Conservation (phyloP, 1,284 basidiomycete genomes). For the Thelephora terrestris region DNA sequence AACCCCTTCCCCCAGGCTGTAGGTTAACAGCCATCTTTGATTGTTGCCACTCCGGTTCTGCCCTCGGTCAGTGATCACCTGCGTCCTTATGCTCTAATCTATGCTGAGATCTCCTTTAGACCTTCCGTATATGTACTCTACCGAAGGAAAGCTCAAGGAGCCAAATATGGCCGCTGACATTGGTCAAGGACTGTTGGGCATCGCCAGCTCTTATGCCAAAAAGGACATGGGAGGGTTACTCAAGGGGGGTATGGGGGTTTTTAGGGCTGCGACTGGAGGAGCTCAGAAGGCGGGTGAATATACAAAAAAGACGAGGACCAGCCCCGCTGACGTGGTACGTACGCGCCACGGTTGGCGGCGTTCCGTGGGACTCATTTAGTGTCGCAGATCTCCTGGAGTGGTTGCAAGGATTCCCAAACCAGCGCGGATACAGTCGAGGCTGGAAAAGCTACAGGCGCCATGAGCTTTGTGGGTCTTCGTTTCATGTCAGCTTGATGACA, state of each 20-base stretch:
- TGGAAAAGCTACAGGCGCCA: slow-evolving; percentile 81
- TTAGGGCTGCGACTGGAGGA: slow-evolving; percentile 32
- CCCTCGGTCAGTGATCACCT: slow-evolving; percentile 22
- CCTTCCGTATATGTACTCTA: slow-evolving; percentile 52
- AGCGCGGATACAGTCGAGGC: slow-evolving; percentile 83
- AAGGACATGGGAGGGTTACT: slow-evolving; percentile 46
- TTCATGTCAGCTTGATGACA: background rate
- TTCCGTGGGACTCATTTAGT: slow-evolving; percentile 16
- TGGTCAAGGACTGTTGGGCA: slow-evolving; percentile 63
- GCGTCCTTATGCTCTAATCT: background rate
- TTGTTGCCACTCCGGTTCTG: slow-evolving; percentile 38
- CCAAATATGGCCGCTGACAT: slow-evolving; percentile 76
- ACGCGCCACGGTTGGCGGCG: slow-evolving; percentile 14
- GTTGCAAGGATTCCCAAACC: slow-evolving; percentile 90
- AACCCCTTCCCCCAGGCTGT: slow-evolving; percentile 71
- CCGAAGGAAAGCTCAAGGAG: slow-evolving; percentile 90
- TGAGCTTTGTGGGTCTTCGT: slow-evolving; percentile 52
- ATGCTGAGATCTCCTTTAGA: too few relatives aligned
- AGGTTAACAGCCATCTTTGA: slow-evolving; percentile 86
- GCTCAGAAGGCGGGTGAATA: slow-evolving; percentile 51
- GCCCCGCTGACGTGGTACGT: slow-evolving; percentile 58
- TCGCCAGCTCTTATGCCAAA: slow-evolving; percentile 60
- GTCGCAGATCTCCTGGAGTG: slow-evolving; percentile 65
- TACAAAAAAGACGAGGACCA: slow-evolving; percentile 62
- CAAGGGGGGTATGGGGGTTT: slow-evolving; percentile 18